Percentiles rank a stretch among this genome's conserved stretches.
Evolutionary conservation across 768 basidiomycete species (phyloP).

Genomic region (Suillus spraguei): DNA sequence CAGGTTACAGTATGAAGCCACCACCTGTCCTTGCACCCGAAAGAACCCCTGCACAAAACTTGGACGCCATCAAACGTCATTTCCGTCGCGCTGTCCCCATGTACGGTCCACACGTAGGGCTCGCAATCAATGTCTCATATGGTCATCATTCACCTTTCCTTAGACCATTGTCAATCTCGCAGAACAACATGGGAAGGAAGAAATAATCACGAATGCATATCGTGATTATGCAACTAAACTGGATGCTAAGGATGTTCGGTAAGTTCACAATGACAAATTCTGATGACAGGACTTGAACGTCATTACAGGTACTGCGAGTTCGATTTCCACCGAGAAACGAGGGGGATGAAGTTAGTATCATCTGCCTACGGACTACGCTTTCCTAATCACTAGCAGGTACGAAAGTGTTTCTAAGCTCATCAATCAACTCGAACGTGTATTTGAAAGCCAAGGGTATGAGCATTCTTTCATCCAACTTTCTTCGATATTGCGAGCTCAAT

Average conservation of each 20-base stretch:
- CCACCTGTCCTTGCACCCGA: conserved; percentile 78
- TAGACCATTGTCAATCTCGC: conserved; percentile 89
- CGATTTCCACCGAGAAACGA: conserved; percentile 93
- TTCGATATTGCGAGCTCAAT: conserved; percentile 9
- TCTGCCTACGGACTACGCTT: conserved; percentile 5
- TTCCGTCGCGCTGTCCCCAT: conserved; percentile 61
- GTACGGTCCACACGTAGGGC: conserved; percentile 81
- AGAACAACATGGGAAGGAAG: conserved; percentile 90
- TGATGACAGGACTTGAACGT: not conserved
- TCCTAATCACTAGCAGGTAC: conserved; percentile 51
- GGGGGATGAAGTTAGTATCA: conserved; percentile 81
- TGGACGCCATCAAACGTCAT: conserved; percentile 72
- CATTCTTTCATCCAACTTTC: conserved; percentile 4
- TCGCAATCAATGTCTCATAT: conserved; percentile 9
- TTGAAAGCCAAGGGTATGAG: conserved; percentile 77
- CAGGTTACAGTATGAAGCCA: conserved; percentile 85
- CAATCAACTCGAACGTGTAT: conserved; percentile 65
- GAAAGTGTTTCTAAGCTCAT: conserved; percentile 88
- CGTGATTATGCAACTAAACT: conserved; percentile 65
- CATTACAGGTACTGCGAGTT: conserved; percentile 71
- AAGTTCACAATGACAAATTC: conserved; percentile 23
- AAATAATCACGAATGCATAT: conserved; percentile 76
- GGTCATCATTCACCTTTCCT: conserved; percentile 13
- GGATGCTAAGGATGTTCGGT: conserved; percentile 58
- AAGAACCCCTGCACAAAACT: conserved; percentile 70